Evolutionary conservation across 176 grass and related monocot species (phyloP).

Genomic region (Saccharum officinarum): DNA sequence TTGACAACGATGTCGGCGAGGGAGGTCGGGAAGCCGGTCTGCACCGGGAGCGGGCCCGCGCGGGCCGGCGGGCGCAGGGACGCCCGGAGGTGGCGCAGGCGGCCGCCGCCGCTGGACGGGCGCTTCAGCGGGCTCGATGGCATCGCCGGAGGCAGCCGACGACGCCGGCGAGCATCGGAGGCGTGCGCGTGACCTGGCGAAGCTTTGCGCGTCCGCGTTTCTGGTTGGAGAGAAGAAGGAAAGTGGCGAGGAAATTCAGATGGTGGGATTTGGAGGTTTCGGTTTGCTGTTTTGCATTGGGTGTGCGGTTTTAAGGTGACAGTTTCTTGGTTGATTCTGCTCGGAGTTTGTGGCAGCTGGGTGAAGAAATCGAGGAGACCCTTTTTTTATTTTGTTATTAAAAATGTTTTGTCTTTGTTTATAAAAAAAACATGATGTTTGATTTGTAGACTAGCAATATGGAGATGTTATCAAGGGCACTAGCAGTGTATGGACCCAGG

Average conservation of each 20-base stretch:
- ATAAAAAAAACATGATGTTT: not conserved
- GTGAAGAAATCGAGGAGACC: not conserved
- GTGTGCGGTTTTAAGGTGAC: not conserved
- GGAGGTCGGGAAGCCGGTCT: conserved; percentile 90
- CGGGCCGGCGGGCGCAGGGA: conserved; percentile 39
- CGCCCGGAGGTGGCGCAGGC: conserved; percentile 48
- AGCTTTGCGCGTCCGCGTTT: not conserved
- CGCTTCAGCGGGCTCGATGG: conserved; percentile 43
- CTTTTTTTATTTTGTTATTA: not conserved
- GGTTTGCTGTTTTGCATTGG: not conserved
- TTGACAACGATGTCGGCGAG: conserved; percentile 79
- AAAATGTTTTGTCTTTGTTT: not conserved
- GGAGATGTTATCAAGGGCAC: no score
- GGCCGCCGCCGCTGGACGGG: conserved; percentile 45
- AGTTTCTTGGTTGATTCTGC: not conserved
- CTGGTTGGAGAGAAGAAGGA: not conserved
- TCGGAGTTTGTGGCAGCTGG: not conserved
- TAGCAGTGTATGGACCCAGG: no score
- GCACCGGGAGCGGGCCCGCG: conserved; percentile 44
- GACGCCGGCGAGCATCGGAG: conserved; percentile 37
- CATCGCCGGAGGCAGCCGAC: conserved; percentile 35
- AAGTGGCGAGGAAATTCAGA: not conserved
- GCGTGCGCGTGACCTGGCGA: not conserved
- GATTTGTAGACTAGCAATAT: not conserved
- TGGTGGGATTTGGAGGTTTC: not conserved